Evolutionary conservation across 306 rosid genomes (phyloP).

Genomic region (Crotalaria pallida): DNA sequence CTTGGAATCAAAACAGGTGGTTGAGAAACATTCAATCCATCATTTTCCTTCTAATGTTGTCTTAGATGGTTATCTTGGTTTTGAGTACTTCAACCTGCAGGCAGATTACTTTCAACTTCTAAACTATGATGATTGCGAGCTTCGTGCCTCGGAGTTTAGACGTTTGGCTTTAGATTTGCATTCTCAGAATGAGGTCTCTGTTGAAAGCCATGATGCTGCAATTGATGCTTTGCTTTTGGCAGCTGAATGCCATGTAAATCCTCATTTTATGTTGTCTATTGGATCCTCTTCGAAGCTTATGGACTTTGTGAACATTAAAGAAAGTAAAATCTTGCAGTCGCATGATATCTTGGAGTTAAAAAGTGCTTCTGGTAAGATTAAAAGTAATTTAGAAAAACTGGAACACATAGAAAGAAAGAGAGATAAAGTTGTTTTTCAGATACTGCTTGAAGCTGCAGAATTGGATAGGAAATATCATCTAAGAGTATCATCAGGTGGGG

Average conservation of each 20-base stretch:
- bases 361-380: constrained; percentile 42
- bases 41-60: constrained; percentile 37
- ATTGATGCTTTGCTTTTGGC: constrained; percentile 89
- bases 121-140: constrained; percentile 62
- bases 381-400: constrained; percentile 51
- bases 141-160: constrained; percentile 80
- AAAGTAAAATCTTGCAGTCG: constrained; percentile 26
- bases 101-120: constrained; percentile 83
- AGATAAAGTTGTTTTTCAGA: constrained; percentile 71
- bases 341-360: constrained; percentile 32
- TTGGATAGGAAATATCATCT: constrained; percentile 61
- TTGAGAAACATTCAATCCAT: constrained; percentile 32
- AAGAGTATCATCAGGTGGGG: constrained; percentile 48
- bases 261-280: constrained; percentile 66
- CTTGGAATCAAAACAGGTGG: constrained; percentile 44
- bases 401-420: constrained; percentile 67
- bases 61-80: constrained; percentile 52
- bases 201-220: constrained; percentile 90
- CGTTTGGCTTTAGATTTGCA: constrained; percentile 79
- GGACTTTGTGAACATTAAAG: constrained; percentile 35
- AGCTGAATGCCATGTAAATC: constrained; percentile 93
- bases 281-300: constrained; percentile 40
- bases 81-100: constrained; percentile 62
- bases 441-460: constrained; percentile 86
- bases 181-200: constrained; percentile 55